Evolutionary conservation across 371 early-diverging fungal species (phyloP).

Genomic region (Mortierella sp.): DNA sequence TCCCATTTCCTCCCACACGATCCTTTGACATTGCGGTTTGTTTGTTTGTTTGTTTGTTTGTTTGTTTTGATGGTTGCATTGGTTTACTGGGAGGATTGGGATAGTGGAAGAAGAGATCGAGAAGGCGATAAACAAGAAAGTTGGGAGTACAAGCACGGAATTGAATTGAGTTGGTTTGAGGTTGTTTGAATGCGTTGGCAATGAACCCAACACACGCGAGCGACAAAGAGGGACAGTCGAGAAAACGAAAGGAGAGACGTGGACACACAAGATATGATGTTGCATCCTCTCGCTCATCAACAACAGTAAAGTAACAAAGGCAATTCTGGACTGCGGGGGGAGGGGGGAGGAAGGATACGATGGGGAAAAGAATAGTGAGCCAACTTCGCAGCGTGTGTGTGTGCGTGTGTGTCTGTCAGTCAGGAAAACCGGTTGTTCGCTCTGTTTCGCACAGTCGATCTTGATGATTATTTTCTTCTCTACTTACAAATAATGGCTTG

Average conservation of each 20-base stretch:
- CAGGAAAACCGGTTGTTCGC: not conserved
- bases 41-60: not conserved
- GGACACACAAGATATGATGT: too few species aligned
- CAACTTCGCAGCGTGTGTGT: too few species aligned
- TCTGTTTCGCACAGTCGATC: not conserved
- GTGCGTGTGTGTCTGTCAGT: not conserved
- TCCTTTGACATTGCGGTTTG: not conserved
- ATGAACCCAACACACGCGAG: not conserved
- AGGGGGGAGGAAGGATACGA: too few species aligned
- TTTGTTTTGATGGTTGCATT: too few species aligned
- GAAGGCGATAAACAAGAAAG: not conserved
- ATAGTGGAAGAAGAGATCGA: not conserved
- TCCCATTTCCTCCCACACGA: conserved; percentile 3
- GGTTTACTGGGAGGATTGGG: not conserved
- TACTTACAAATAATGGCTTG: not conserved
- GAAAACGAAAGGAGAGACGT: too few species aligned
- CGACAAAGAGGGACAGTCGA: not conserved
- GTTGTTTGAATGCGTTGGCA: not conserved
- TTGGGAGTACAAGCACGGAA: not conserved
- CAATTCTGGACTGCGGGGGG: too few species aligned
- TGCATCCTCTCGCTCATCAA: too few species aligned
- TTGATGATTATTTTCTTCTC: not conserved
- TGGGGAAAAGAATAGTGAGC: too few species aligned
- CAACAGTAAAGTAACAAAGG: too few species aligned
- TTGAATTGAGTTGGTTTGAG: not conserved